Evolutionary conservation across 2,329 filamentous ascomycete species (phyloP).

Genomic region (Sodiomyces alkalinus): DNA sequence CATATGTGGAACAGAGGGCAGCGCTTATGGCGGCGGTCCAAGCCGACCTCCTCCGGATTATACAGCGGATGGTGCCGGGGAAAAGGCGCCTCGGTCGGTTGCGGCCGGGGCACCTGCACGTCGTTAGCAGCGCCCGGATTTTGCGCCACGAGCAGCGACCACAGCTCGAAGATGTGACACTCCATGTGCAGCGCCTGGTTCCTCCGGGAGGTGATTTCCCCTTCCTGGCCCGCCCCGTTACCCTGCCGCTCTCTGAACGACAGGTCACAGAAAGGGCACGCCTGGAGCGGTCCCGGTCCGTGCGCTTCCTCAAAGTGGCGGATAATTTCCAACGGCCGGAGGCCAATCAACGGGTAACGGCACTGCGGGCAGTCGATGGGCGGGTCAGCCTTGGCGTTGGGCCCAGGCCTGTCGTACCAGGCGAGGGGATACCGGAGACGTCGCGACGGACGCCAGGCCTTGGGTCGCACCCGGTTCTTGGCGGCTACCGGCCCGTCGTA

Average conservation of each 20-base stretch:
- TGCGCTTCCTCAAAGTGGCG: constrained; percentile 7
- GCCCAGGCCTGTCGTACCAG: constrained; percentile 6
- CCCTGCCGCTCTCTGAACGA: constrained; percentile 4
- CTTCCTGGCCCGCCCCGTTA: constrained; percentile 1
- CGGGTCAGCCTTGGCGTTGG: constrained; percentile 3
- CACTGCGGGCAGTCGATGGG: constrained; percentile 5
- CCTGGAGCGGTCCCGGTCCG: constrained; percentile 2
- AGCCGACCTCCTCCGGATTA: constrained; percentile 4
- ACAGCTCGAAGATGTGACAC: constrained; percentile 8
- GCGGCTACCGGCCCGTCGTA: constrained; percentile 3
- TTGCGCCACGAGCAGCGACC: too few species aligned
- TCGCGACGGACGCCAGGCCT: constrained; percentile 3
- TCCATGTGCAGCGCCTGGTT: constrained; percentile 7
- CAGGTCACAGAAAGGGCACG: constrained; percentile 6
- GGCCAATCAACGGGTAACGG: constrained; percentile 4
- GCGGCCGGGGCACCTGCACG: neutral
- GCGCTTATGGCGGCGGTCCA: constrained; percentile 7
- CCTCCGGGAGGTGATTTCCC: constrained; percentile 1
- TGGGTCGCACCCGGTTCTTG: neutral
- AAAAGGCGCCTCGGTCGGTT: constrained; percentile 4
- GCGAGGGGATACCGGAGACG: constrained; percentile 2
- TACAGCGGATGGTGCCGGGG: constrained; percentile 5
- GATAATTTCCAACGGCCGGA: constrained; percentile 6
- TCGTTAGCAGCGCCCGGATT: neutral
- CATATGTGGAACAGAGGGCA: constrained; percentile 8